phyloP scores from a whole-genome alignment of 2,329 filamentous ascomycete species.

The Monosporascus sp. region DNA sequence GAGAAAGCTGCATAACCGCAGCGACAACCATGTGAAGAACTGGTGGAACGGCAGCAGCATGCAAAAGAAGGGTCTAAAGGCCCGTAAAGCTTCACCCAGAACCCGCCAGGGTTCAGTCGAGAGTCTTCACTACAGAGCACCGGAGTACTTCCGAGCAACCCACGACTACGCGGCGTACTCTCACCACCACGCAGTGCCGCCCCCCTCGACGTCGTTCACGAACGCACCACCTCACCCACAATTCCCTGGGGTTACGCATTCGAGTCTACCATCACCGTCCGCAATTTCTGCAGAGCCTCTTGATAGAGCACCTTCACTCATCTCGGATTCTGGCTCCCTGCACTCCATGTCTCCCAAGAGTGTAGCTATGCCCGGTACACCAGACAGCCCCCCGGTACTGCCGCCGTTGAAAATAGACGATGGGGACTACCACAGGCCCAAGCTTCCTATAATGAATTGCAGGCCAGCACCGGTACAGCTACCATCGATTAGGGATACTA shows the following conservation, averaged over 20 bases:
- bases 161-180: constrained; percentile 14
- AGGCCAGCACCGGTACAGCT: constrained; percentile 7
- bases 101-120: constrained; percentile 26
- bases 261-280: constrained; percentile 26
- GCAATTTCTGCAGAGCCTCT: constrained; percentile 46
- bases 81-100: constrained; percentile 29
- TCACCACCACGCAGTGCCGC: constrained; percentile 13
- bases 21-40: constrained; percentile 95
- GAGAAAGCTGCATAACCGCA: constrained; percentile 72
- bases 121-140: constrained; percentile 1
- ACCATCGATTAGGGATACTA: constrained; percentile 25
- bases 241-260: constrained; percentile 9
- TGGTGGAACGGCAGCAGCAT: constrained; percentile 97
- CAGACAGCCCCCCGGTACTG: constrained; percentile 33
- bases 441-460: background rate
- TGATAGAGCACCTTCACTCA: constrained; percentile 61
- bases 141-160: background rate
- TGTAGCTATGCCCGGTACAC: constrained; percentile 30
- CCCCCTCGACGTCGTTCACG: constrained; percentile 9
- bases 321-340: constrained; percentile 63
- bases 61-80: constrained; percentile 53
- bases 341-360: constrained; percentile 54
- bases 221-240: constrained; percentile 5
- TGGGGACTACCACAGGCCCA: constrained; percentile 5
- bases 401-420: constrained; percentile 16